Percentiles rank a stretch among this genome's conserved stretches.
Evolutionary conservation across 768 basidiomycete species (phyloP).

Genomic region (Hypholoma sublateritium): DNA sequence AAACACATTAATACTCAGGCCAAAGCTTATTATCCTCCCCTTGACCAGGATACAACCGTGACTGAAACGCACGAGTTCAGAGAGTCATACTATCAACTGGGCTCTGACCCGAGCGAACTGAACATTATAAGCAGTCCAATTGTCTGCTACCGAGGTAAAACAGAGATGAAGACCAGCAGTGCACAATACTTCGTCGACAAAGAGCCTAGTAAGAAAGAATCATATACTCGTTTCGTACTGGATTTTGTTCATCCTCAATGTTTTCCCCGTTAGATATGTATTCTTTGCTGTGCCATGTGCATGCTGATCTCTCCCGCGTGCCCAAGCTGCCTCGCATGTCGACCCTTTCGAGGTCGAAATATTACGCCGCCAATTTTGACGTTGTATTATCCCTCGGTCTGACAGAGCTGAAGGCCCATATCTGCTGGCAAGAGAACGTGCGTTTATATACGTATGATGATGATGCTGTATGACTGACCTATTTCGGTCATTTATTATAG

Average conservation of each 20-base stretch:
- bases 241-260: background rate
- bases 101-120: conserved; percentile 1
- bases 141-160: conserved; percentile 21
- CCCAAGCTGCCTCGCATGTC: background rate
- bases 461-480: too few species aligned
- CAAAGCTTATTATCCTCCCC: background rate
- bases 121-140: conserved; percentile 14
- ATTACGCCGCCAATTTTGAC: conserved; percentile 29
- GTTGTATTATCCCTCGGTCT: conserved; percentile 46
- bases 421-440: conserved; percentile 48
- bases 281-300: conserved; percentile 18
- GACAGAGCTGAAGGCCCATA: conserved; percentile 47
- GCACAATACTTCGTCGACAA: background rate
- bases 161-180: background rate
- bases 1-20: background rate
- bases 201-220: conserved; percentile 3
- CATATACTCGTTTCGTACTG: background rate
- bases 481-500: conserved; percentile 18
- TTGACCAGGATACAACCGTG: conserved; percentile 35
- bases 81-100: conserved; percentile 27
- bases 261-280: conserved; percentile 15
- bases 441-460: conserved; percentile 24
- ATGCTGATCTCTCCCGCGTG: conserved; percentile 19
- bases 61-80: conserved; percentile 41
- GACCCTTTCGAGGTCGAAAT: conserved; percentile 1